Evolutionary conservation across 306 rosid genomes (phyloP).

Genomic region (Fragaria vesca): DNA sequence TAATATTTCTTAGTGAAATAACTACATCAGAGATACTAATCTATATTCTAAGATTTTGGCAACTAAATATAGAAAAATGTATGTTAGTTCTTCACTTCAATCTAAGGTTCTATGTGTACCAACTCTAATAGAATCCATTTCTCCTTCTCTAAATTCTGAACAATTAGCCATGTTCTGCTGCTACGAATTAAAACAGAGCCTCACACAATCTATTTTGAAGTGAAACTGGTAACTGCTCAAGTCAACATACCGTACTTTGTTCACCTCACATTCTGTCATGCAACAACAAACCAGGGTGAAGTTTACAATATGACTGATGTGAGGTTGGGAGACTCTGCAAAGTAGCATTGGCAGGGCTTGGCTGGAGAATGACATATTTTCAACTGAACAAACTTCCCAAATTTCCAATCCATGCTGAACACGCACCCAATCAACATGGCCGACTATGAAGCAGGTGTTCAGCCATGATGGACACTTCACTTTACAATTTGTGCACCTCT

Average conservation of each 20-base stretch:
- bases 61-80: neutral
- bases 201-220: slow-evolving; percentile 31
- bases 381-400: slow-evolving; percentile 52
- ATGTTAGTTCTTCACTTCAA: slow-evolving; percentile 4
- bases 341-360: slow-evolving; percentile 41
- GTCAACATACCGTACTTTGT: slow-evolving; percentile 46
- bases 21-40: neutral
- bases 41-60: neutral
- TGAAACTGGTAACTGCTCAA: slow-evolving; percentile 28
- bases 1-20: neutral
- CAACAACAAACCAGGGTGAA: slow-evolving; percentile 44
- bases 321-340: slow-evolving; percentile 52
- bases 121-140: neutral
- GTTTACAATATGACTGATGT: slow-evolving; percentile 37
- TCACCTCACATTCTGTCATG: slow-evolving; percentile 51
- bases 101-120: slow-evolving; percentile 1
- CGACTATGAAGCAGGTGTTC: slow-evolving; percentile 55
- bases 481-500: slow-evolving; percentile 74
- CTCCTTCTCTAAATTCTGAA: slow-evolving; percentile 20
- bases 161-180: slow-evolving; percentile 27
- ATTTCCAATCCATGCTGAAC: slow-evolving; percentile 54
- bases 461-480: slow-evolving; percentile 96
- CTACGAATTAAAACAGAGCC: slow-evolving; percentile 36
- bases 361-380: slow-evolving; percentile 33
- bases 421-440: slow-evolving; percentile 48